A percentile compares a stretch with the other conserved stretches of the same genome.
These are phyloP conservation scores for Xerocomus amazonicus DNA, from an alignment of 1,284 basidiomycete genomes.

Conservation along the genomic window DNA sequence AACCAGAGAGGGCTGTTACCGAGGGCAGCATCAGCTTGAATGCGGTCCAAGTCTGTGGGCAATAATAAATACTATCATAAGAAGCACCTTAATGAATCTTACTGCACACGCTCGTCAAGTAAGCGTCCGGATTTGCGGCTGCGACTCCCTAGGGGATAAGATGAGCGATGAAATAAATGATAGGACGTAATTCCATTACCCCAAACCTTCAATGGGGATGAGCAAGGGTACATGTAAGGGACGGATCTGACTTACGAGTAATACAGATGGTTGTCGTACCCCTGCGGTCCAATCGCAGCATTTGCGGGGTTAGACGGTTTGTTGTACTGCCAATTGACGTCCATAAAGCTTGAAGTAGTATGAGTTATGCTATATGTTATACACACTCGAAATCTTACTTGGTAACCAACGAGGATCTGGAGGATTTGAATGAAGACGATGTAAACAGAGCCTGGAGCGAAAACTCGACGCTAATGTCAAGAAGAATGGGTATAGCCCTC, in stretches of 20 bases:
- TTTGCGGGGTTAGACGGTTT: conserved; percentile 66
- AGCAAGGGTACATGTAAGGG: conserved; percentile 1
- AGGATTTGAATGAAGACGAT: conserved; percentile 14
- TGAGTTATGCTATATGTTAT: conserved; percentile 3
- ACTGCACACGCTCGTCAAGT: conserved; percentile 70
- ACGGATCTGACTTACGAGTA: conserved; percentile 46
- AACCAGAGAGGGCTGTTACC: conserved; percentile 42
- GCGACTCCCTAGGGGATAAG: conserved; percentile 55
- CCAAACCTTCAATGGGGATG: conserved; percentile 47
- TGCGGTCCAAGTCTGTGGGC: conserved; percentile 24
- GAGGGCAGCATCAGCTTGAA: conserved; percentile 35
- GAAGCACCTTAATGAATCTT: conserved; percentile 17
- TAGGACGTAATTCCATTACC: conserved; percentile 44
- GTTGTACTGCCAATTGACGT: conserved; percentile 69
- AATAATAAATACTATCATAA: not conserved
- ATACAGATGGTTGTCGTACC: conserved; percentile 80
- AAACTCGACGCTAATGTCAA: conserved; percentile 39
- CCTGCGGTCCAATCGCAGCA: conserved; percentile 62
- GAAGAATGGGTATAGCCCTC: conserved; percentile 50
- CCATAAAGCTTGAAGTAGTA: conserved; percentile 61
- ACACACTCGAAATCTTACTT: conserved; percentile 25
- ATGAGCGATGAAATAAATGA: conserved; percentile 7
- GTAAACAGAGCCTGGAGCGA: conserved; percentile 28
- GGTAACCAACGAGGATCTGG: conserved; percentile 42
- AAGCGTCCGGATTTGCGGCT: conserved; percentile 57